Evolutionary conservation across 2,329 filamentous ascomycete genomes (phyloP).

Genomic region (Magnaporthiopsis rhizophila): DNA sequence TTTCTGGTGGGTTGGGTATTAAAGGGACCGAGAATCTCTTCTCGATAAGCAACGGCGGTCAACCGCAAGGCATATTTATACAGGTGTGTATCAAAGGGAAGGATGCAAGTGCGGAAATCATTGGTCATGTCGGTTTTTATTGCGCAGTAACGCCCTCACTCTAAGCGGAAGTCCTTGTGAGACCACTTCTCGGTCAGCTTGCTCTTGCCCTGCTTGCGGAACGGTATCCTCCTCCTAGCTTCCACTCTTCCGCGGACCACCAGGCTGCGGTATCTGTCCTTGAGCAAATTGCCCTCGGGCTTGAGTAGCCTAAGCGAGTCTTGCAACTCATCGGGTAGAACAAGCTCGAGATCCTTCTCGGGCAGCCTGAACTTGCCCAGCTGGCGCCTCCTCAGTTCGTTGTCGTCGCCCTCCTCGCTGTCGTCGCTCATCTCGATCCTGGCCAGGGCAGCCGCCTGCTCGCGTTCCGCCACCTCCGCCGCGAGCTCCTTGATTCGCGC

Average conservation of each 20-base stretch:
- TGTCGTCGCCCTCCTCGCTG: constrained; percentile 53
- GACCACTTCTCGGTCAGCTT: constrained; percentile 93
- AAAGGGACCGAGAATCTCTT: not conserved
- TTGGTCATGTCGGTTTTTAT: not conserved
- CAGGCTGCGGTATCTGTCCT: constrained; percentile 84
- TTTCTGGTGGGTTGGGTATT: not conserved
- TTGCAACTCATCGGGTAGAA: constrained; percentile 76
- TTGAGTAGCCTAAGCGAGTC: constrained; percentile 75
- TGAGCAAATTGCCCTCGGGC: constrained; percentile 91
- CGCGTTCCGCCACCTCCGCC: constrained; percentile 51
- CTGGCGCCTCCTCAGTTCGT: constrained; percentile 59
- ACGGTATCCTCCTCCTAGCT: constrained; percentile 66
- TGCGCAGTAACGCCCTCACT: not conserved
- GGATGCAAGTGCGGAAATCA: not conserved
- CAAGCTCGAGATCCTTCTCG: constrained; percentile 70
- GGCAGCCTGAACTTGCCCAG: constrained; percentile 69
- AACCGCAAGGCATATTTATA: not conserved
- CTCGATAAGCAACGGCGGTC: not conserved
- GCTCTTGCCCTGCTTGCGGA: constrained; percentile 73
- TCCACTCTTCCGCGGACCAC: constrained; percentile 86
- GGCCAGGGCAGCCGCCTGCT: constrained; percentile 38
- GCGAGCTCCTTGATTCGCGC: constrained; percentile 65
- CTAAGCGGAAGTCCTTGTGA: constrained; percentile 82
- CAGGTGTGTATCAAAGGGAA: not conserved
- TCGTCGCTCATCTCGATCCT: constrained; percentile 38